Evolutionary conservation across 768 basidiomycete species (phyloP), one percentile per base, ranked within the genome.

Genomic region (Lactarius indigo): DNA sequence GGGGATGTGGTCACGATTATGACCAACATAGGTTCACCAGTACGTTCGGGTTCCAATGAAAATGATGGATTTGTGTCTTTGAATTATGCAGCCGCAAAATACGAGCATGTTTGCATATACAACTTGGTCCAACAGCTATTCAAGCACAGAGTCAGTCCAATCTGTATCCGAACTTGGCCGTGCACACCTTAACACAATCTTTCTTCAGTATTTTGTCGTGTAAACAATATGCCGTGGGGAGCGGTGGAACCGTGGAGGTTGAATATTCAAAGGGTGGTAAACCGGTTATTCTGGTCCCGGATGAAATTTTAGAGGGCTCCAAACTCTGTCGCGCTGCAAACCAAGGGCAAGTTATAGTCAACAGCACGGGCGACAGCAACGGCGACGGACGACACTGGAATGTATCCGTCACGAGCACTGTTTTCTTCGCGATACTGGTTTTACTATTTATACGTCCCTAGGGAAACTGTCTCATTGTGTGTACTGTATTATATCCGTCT

Each of bases 21-120:
- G 68, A 91, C 88, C 28, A 90, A 87, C 76, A 84, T 91, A 66
- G 91, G 89, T 37, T 89, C 88, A 63, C 88, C 89, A 26, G 89
- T 90, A 73, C 63, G 82, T 56, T 50, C 3, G 13, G 13, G 50
- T 28, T 54, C 31, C 26, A 57, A 23, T 63, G n/a, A 31, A 26
- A 41, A 23, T 52, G 33, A 15, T 33, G 17, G 6, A 39, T 17
- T 26, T 57, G 12, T 31, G 31, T 33, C 55, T 57, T 8, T 57
- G 50, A 37, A 23, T 61, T 72, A 26, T 61, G 3, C 70, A 87
- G 87, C 85, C 87, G 3, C 79, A 80, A 69, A 86, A 87, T 71
- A 76, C 79, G 28, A 85, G 81, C 69, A 79, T 86, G 59, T 79
- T 84, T 3, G 85, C 86, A n/a, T 80, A 82, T 61, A 86, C 88